Base-by-base conservation (phyloP, 805 yeast genomes). In the Priceomyces medius region DNA sequence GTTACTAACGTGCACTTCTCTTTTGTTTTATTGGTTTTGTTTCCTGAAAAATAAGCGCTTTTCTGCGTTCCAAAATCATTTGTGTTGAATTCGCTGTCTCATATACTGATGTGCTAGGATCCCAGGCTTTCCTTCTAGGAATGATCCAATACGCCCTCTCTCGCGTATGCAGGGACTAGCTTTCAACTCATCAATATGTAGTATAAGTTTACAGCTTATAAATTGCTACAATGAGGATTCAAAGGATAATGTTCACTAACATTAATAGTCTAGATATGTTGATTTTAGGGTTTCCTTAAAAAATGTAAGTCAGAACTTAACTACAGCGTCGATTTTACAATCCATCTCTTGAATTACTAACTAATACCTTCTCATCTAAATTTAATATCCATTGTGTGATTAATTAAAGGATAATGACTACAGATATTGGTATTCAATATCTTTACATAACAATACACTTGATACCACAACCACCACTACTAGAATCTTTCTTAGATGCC, bases 381-480 rank as follows among this genome's bases (percentile, higher is more conserved):
- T n/a, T n/a, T n/a, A n/a, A n/a, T n/a, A n/a, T n/a, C n/a, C n/a
- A n/a, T n/a, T n/a, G n/a, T n/a, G n/a, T n/a, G n/a, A n/a, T n/a
- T n/a, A n/a, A n/a, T n/a, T n/a, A n/a, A n/a, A n/a, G n/a, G n/a
- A n/a, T n/a, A n/a, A n/a, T n/a, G n/a, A n/a, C n/a, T n/a, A n/a
- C n/a, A n/a, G n/a, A n/a, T n/a, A n/a, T n/a, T n/a, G n/a, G n/a
- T n/a, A n/a, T n/a, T n/a, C n/a, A n/a, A n/a, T n/a, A n/a, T n/a
- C n/a, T 28, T 35, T 50, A 55, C 50, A 53, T 50, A 38, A 55
- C 45, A 16, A 37, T 41, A 45, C 60, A 55, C 41, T 54, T 55
- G 14, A 36, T 20, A 20, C 45, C 41, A 26, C 51, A 39, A 10
- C 9, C n/a, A 27, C 27, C 19, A 7, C 14, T 40, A 18, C 55